phyloP scores from a whole-genome alignment of 2,329 filamentous ascomycete species.

The Ophiocordyceps camponoti-leonardi region DNA sequence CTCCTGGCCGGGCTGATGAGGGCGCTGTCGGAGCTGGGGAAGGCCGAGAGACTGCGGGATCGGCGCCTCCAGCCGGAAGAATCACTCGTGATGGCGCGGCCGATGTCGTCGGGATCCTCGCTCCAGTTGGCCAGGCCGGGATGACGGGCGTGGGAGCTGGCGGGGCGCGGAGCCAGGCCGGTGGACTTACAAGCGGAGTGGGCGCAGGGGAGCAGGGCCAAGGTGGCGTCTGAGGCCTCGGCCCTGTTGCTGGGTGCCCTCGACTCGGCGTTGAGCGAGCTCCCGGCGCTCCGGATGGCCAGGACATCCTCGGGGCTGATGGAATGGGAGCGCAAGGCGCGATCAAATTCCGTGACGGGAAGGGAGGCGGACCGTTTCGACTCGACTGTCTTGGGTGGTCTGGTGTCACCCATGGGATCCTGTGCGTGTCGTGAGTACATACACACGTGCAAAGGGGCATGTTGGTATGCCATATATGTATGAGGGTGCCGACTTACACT shows the following conservation, averaged over 20 bases:
- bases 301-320: conserved; percentile 36
- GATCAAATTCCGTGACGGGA: conserved; percentile 42
- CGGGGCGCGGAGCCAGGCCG: conserved; percentile 42
- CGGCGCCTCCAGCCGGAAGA: conserved; percentile 24
- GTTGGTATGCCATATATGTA: no score
- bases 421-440: conserved; percentile 3
- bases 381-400: conserved; percentile 17
- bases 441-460: not conserved
- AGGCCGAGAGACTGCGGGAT: conserved; percentile 41
- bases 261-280: conserved; percentile 31
- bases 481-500: conserved; percentile 26
- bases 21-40: conserved; percentile 21
- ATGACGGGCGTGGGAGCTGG: conserved; percentile 38
- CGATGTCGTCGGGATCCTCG: conserved; percentile 36
- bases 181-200: conserved; percentile 18
- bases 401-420: conserved; percentile 19
- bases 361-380: conserved; percentile 39
- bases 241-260: conserved; percentile 11
- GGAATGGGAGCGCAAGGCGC: conserved; percentile 44
- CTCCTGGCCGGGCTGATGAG: conserved; percentile 22
- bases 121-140: conserved; percentile 18
- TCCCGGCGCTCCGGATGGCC: conserved; percentile 34
- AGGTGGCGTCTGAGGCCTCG: not conserved
- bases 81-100: conserved; percentile 44
- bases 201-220: not conserved